These are phyloP conservation scores for Fragaria vesca DNA, from an alignment of 306 rosid genomes.

Conservation along the genomic window DNA sequence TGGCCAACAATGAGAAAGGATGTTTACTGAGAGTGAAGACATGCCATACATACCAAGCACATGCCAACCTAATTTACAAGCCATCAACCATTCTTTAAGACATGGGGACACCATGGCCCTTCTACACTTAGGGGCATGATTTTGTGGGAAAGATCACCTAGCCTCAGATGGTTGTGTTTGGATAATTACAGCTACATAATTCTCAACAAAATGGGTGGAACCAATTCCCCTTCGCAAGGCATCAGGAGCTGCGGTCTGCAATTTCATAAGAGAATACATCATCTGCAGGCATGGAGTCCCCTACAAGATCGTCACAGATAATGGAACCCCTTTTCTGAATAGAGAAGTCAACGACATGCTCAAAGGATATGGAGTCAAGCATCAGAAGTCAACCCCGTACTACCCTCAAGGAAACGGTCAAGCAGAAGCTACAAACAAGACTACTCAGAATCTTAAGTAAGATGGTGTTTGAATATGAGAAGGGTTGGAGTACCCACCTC, in stretches of 20 bases:
- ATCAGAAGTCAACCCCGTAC: not conserved
- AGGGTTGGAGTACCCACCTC: not conserved
- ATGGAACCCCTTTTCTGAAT: not conserved
- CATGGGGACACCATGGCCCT: not conserved
- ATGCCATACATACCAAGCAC: not conserved
- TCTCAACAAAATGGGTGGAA: not conserved
- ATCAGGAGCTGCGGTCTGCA: not conserved
- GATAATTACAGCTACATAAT: not conserved
- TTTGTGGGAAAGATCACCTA: not conserved
- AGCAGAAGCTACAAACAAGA: not conserved
- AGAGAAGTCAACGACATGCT: not conserved
- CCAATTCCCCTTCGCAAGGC: not conserved
- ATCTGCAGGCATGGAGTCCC: not conserved
- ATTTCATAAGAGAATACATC: not conserved
- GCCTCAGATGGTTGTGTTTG: not conserved
- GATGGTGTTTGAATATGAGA: not conserved
- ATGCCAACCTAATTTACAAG: not conserved
- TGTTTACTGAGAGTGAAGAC: not conserved
- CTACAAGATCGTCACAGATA: not conserved
- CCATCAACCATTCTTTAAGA: not conserved
- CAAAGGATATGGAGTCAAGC: not conserved
- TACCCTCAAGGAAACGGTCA: not conserved
- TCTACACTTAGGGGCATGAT: not conserved
- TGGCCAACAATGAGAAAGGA: not conserved
- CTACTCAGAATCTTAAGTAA: not conserved